Base-by-base conservation (phyloP, 495 filamentous ascomycete species). In the Letharia lupina region DNA sequence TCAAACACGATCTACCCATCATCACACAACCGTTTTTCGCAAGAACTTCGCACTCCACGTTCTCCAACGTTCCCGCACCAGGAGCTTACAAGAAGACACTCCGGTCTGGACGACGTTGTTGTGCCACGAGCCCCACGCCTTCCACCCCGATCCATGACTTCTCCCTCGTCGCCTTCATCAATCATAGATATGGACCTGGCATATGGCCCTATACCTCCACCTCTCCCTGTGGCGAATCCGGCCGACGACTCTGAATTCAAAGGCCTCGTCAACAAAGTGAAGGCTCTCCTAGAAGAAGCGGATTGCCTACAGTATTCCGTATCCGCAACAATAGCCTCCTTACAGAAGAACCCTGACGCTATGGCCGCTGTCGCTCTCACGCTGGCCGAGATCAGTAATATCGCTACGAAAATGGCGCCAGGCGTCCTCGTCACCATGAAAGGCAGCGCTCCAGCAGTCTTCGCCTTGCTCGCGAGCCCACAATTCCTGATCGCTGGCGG, bases 401-500 rank as follows among this genome's bases (percentile, higher is more conserved):
- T 98, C 4, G 79, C 89, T 2, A 81, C 83, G 28, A 96, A 96
- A 76, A 89, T 96, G 87, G 88, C 86, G 0, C 94, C 94, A 1
- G 84, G 86, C 4, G 91, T 89, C 9, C 79, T 97, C 31, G 78
- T 82, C 15, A 76, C 86, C 4, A 68, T 98, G 68, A 96, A 96
- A 72, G 78, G 85, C 33, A 85, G 86, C 10, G 90, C 91, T 61
- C 94, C 94, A 0, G 84, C 87, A 16, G 84, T 96, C 42, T 93
- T 96, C 69, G 91, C 89, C 3, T 79, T 98, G n/a, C 83, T 98
- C 3, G 85, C 87, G 20, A 89, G 85, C 64, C 94, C 94, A 20
- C 90, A 98, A 72, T 98, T 98, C 73, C 80, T 96, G 44, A 96
- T 98, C 68, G 90, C 93, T 31, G 90, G 89, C 20, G 90, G 94